Evolutionary conservation across 495 filamentous ascomycete species (phyloP).

Genomic region (Neurospora sp.): DNA sequence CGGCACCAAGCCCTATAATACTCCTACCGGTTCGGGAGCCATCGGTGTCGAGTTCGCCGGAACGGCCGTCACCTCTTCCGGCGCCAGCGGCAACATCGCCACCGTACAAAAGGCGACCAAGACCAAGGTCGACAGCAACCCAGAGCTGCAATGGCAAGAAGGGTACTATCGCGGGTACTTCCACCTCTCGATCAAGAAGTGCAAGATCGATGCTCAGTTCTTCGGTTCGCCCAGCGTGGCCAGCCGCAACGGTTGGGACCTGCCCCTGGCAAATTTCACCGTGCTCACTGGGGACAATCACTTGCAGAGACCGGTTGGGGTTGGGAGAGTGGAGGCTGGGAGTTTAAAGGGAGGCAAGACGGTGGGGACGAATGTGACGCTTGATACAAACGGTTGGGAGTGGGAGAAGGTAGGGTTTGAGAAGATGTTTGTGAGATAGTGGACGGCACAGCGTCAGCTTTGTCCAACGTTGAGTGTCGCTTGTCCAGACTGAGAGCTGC

Average conservation of each 20-base stretch:
- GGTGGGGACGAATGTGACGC: conserved; percentile 33
- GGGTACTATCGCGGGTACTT: conserved; percentile 54
- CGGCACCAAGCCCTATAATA: conserved; percentile 43
- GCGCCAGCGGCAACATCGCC: conserved; percentile 38
- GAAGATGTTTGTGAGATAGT: conserved; percentile 3
- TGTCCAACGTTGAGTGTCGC: background rate
- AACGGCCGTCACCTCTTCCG: conserved; percentile 43
- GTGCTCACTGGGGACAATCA: conserved; percentile 45
- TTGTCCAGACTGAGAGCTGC: background rate
- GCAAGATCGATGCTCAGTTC: conserved; percentile 41
- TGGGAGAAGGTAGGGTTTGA: conserved; percentile 12
- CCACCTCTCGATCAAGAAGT: conserved; percentile 39
- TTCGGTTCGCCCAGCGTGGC: conserved; percentile 38
- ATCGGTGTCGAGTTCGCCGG: conserved; percentile 56
- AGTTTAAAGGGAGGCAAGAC: conserved; percentile 36
- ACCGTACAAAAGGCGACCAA: conserved; percentile 30
- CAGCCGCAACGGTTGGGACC: conserved; percentile 40
- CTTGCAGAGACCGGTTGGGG: conserved; percentile 34
- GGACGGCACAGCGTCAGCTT: background rate
- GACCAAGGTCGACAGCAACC: conserved; percentile 38
- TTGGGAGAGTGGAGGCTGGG: conserved; percentile 35
- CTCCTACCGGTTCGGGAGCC: conserved; percentile 40
- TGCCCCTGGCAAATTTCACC: conserved; percentile 52
- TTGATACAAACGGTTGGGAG: conserved; percentile 33
- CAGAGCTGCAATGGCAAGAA: conserved; percentile 54